Evolutionary conservation across 495 filamentous ascomycete genomes (phyloP), one percentile per base, ranked within the genome.

Genomic region (Lineolata rhizophorae): DNA sequence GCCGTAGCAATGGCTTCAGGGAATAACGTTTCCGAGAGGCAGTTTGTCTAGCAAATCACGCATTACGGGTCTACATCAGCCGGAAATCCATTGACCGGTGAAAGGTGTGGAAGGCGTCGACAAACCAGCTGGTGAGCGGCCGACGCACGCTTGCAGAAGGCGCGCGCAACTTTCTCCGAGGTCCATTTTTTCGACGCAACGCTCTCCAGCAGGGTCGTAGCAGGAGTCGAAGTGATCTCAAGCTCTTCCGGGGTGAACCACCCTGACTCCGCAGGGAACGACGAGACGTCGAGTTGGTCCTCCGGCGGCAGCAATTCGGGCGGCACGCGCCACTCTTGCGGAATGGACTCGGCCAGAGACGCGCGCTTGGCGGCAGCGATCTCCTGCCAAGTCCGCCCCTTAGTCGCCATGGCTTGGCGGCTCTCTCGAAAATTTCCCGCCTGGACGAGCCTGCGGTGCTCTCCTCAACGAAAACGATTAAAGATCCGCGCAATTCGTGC

Each of bases 1-100:
- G 72, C 73, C 10, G 63, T 57, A 15, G 51, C 47, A 5, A 77
- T 45, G 2, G 74, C 76, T 8, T 57, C 45, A 17, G 63, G 56
- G 39, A 77, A 76, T 32, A 75, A 62, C 21, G 70, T 67, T 32
- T 82, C 73, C 2, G 65, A 70, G 3, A 76, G 48, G 39, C 72
- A 77, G 41, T 73, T 68, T 17, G 56, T 65, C 30, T 32, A 18
- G 5, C 10, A 9, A 32, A n/a, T n/a, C n/a, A n/a, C n/a, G n/a
- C n/a, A n/a, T n/a, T n/a, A n/a, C n/a, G n/a, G n/a, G n/a, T n/a
- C 21, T 18, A n/a, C 30, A 32, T 32, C 18, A 32, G 18, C 9
- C 15, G 10, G 8, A 22, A 8, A 9, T 20, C 30, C 30, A 15
- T n/a, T 6, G 22, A 6, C 22, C n/a, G n/a, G n/a, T n/a, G n/a